Base-by-base conservation (phyloP, 805 yeast species). In the Candida tallmaniae region DNA sequence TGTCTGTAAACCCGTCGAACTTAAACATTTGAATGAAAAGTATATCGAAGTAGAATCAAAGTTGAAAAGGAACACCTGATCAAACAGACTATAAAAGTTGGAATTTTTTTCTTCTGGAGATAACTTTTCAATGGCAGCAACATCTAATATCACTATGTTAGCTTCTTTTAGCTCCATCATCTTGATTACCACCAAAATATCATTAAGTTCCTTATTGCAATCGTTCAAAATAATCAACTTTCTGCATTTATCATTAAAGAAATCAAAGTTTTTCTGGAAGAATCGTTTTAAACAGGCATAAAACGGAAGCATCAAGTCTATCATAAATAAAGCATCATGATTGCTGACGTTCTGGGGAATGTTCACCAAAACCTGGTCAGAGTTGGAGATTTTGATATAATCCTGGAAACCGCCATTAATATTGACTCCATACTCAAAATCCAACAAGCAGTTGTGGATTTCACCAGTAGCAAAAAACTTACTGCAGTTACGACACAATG, bases 371-470 rank as follows among this genome's bases (percentile, higher is more conserved):
- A 37, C 25, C 27, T 64, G 43, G 15, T 50, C 37, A 19, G 49
- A 32, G 12, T 47, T 44, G 0, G 67, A 60, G 27, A 65, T 46
- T 23, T 52, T 48, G 20, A 65, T 40, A 37, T 40, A 58, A 28
- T 65, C 68, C 41, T 64, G 70, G 13, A 65, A 42, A 3, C 70
- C 70, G 6, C 71, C 71, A 31, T 64, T 59, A 4, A 65, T 31
- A 30, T 57, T 58, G 9, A 33, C 36, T 2, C 71, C 71, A 42
- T 58, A 60, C 5, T 49, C 51, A 31, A 51, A 45, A 19, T 42
- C 35, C 4, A 35, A 31, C 3, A 42, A 16, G 35, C 71, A 65
- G 4, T 53, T 51, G 21, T 26, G 13, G 6, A 12, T 18, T 9
- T 19, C 10, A 17, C 29, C 31, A 15, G 27, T 11, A 6, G 12